Evolutionary conservation across 139 green algal genomes (phyloP), one percentile per base, ranked within the genome.

Genomic region (Volvox africanus): DNA sequence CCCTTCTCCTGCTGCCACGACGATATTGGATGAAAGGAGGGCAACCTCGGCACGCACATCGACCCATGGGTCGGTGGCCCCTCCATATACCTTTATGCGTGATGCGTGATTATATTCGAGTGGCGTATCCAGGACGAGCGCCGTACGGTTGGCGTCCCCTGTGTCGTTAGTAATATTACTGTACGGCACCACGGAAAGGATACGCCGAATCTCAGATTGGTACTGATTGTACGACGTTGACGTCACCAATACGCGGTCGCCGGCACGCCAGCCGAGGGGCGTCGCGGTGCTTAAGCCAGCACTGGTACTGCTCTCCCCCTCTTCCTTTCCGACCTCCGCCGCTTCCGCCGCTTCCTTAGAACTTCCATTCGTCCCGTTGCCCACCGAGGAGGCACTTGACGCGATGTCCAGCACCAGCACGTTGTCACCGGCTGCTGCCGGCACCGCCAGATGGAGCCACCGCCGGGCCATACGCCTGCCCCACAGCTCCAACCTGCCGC

Each of bases 171-270:
- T 33, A 1, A 68, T 17, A 26, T 32, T 24, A 28, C 79, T 69
- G 79, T 69, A 85, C 79, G 79, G 80, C 55, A 75, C 9, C n/a
- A 94, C 67, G 37, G 88, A 83, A 18, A 61, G 71, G 69, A 95
- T 94, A 50, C 71, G 88, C n/a, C 89, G 65, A 13, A 91, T 61
- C 80, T 95, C 93, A 14, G 81, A 79, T 79, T 93, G 89, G 62
- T 79, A 77, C 61, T 88, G 82, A 87, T 96, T 96, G 35, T 82
- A 96, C 37, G 90, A 90, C 73, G 88, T 92, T 76, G 90, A 91
- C 21, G 91, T 92, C 32, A 96, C 73, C 61, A 96, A 5, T 22
- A 96, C 19, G 55, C 82, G 50, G 44, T 86, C 61, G 0, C 93
- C 93, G 26, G 87, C 61, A 17, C 36, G n/a, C 88, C 91, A 93